Evolutionary conservation across 1,284 basidiomycete genomes (phyloP), one percentile per base, ranked within the genome.

Genomic region (Moniliella sp.): DNA sequence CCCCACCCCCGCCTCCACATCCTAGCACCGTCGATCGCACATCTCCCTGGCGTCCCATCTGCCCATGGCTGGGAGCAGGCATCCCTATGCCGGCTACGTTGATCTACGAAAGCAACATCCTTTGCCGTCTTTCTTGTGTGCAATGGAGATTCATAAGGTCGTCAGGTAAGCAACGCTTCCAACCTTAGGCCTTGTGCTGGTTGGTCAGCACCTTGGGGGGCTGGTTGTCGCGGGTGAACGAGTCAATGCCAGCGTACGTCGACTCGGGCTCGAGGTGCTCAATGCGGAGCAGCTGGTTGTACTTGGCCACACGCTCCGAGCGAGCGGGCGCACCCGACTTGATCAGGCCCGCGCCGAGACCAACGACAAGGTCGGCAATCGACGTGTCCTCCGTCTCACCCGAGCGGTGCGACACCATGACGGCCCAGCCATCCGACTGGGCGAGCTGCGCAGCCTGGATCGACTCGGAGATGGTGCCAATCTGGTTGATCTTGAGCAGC

Each of bases 341-440:
- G 73, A 93, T 93, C 67, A 91, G 79, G 49, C 86, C 86, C 36
- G 71, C 71, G 47, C 80, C 80, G 50, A 94, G 81, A 37, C 78
- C 91, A 49, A 97, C 84, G 43, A 76, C 75, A 46, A 99, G 76
- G 67, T 97, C 88, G 47, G 91, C 82, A 58, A 97, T 97, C 65
- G 88, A 74, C 39, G 55, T 48, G 40, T 59, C 60, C 55, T 62
- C 56, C 27, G 61, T 62, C 48, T 94, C 86, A 62, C 88, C 88
- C 45, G 78, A 84, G 54, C 91, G 84, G 74, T 97, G 91, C 44
- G 86, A 94, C 63, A 91, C 79, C 88, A 97, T 97, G 66, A 94
- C 81, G 64, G 81, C 84, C 88, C 88, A 97, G 45, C 80, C 80
- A 61, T 84, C 82, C 26, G 80, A 84, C 66, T 94, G 86, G 34